These are phyloP conservation scores for Scleroderma bovista DNA, from an alignment of 768 basidiomycete genomes.

Conservation along the genomic window DNA sequence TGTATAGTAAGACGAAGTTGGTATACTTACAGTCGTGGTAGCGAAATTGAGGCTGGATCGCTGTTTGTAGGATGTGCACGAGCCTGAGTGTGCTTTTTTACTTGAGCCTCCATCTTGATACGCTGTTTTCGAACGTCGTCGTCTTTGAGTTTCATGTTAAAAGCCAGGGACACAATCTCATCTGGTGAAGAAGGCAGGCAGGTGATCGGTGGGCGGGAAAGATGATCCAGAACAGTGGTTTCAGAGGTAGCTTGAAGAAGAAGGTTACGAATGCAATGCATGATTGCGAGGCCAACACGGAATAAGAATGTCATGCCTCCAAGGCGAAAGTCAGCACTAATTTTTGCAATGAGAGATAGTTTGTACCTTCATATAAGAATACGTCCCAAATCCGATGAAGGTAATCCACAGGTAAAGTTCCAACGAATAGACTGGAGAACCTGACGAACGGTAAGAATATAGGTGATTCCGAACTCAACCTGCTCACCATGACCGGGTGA, in stretches of 20 bases:
- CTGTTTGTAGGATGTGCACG: conserved; percentile 26
- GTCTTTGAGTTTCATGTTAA: conserved; percentile 70
- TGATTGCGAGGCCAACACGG: conserved; percentile 65
- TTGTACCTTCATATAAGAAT: conserved; percentile 71
- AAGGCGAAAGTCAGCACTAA: background rate
- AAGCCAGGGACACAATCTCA: conserved; percentile 53
- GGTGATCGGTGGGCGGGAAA: conserved; percentile 46
- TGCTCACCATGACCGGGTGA: conserved; percentile 61
- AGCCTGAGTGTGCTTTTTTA: conserved; percentile 51
- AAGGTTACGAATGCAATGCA: conserved; percentile 53
- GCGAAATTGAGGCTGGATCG: conserved; percentile 19
- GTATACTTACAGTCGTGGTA: conserved; percentile 14
- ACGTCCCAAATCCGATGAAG: conserved; percentile 78
- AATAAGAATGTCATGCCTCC: conserved; percentile 70
- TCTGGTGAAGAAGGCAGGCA: conserved; percentile 57
- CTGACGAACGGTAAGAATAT: conserved; percentile 28
- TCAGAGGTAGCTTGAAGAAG: conserved; percentile 48
- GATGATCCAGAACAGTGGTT: conserved; percentile 41
- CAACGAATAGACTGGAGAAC: conserved; percentile 71
- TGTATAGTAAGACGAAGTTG: conserved; percentile 1
- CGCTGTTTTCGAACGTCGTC: conserved; percentile 76
- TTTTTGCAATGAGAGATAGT: background rate
- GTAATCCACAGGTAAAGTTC: conserved; percentile 56
- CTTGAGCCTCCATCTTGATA: conserved; percentile 67
- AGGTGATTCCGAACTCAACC: background rate